Base-by-base conservation (phyloP, 768 basidiomycete species). In the Lactarius quietus region DNA sequence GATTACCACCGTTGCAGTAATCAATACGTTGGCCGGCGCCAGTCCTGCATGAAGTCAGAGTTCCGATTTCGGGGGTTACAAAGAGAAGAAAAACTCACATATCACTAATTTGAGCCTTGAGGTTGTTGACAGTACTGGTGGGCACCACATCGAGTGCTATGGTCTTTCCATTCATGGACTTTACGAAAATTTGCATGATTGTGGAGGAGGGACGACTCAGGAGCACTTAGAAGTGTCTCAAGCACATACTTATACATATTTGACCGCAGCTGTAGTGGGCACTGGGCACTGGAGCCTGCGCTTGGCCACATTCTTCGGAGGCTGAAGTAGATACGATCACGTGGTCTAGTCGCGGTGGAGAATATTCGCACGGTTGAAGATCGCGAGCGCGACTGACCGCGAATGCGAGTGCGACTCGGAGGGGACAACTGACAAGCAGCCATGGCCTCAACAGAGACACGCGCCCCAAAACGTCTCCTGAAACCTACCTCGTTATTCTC, bases 271-370 rank as follows among this genome's bases (percentile, higher is more conserved):
- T 23, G 41, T 20, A 43, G 41, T 43, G 20, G 43, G 43, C 20
- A 43, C 41, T 41, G 41, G 41, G 41, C 38, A 15, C 33, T 8
- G 8, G 33, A 8, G 33, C 33, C 33, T 33, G 33, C 33, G 4
- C 33, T 33, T 33, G 8, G 33, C 33, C 33, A 4, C 38, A 36
- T 7, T 12, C 36, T 12, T 36, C 10, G 36, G 6, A 5, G 6
- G 2, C 36, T 6, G 36, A 33, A 33, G 33, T 36, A 14, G 41
- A 41, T 41, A 7, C 48, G 48, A 28, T 51, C 48, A 51, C 48
- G 48, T 51, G 48, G 43, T 26, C 14, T 7, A 26, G 48, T 51
- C 48, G 48, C 48, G 48, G 14, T 82, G 80, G 80, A 79, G 43
- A 45, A 45, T 45, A 45, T 48, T 48, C 48, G 0, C 48, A 51